A percentile compares a stretch with the other conserved stretches of the same genome.
Evolutionary conservation across 768 basidiomycete species (phyloP).

Genomic region (Cyclocybe cylindracea): DNA sequence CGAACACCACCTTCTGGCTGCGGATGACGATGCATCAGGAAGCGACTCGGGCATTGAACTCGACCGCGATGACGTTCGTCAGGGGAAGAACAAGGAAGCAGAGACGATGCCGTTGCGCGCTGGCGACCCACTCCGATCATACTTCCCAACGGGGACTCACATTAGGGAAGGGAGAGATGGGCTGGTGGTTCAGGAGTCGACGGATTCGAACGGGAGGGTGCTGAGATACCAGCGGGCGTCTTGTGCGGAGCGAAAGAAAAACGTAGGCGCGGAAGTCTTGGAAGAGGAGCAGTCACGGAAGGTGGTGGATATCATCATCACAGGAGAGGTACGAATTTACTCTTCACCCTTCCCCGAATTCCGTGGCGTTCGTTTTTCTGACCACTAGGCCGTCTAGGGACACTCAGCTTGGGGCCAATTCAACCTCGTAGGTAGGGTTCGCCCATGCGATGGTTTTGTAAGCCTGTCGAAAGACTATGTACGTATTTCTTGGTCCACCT

Average conservation of each 20-base stretch:
- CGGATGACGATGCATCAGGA: constrained; percentile 24
- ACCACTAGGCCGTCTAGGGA: constrained; percentile 48
- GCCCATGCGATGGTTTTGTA: constrained; percentile 79
- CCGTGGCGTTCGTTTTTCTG: background rate
- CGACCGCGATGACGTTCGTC: constrained; percentile 21
- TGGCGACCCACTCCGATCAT: constrained; percentile 63
- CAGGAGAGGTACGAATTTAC: constrained; percentile 60
- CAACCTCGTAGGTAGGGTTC: constrained; percentile 74
- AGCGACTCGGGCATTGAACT: constrained; percentile 31
- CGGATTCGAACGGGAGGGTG: constrained; percentile 20
- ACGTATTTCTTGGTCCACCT: constrained; percentile 20
- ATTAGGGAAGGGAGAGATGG: constrained; percentile 50
- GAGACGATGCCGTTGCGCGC: constrained; percentile 38
- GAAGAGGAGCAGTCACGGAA: constrained; percentile 18
- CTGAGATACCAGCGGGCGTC: constrained; percentile 32
- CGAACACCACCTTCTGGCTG: constrained; percentile 62
- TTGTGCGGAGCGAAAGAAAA: background rate
- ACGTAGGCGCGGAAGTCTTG: too few species aligned
- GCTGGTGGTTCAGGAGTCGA: constrained; percentile 48
- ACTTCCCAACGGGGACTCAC: constrained; percentile 47
- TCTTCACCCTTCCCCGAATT: background rate
- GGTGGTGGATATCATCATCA: constrained; percentile 65
- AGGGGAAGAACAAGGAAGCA: too few species aligned
- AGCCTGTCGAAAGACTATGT: constrained; percentile 88
- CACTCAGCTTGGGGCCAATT: constrained; percentile 94